Base-by-base conservation (phyloP, 129 eudicot species). In the Pseudognaphalium luteoalbum region DNA sequence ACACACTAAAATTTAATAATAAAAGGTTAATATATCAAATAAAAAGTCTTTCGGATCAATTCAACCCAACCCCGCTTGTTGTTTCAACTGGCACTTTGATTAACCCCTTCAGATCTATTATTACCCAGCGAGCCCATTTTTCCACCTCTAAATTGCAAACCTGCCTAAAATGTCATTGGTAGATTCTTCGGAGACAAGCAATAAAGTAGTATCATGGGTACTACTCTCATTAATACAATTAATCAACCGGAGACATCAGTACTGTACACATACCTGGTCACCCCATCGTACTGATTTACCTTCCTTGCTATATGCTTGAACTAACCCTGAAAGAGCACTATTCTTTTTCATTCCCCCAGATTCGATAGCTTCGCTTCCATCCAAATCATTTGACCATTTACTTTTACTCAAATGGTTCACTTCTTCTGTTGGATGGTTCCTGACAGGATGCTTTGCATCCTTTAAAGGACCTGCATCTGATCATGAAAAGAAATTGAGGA, bases 281-380 rank as follows among this genome's bases (percentile, higher is more conserved):
- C 91, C 93, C 98, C 98, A 93, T 76, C 78, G 80, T 33, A 93
- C 91, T 63, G 96, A 87, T 91, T 90, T 93, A 77, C 91, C 96
- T 82, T 88, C 87, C 90, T 87, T 93, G 76, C 91, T 79, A 77
- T 87, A 90, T 37, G 91, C 83, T 51, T 83, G 82, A 71, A 76
- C 51, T 81, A 88, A 84, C 50, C 91, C 87, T 50, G 96, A 81
- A 54, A 87, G 88, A 68, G 78, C 80, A 75, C 60, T 80, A 20
- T 75, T 67, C 63, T 80, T 88, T 51, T 82, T 80, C 54, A 61
- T 79, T 52, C 71, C 61, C 68, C 86, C 85, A 59, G 81, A 71
- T 69, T 82, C 86, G n/a, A 68, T 20, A 7, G 79, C 41, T 32
- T 89, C 85, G 41, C 77, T 94, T 39, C 84, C 96, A 77, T 90